Base-by-base conservation (phyloP, 441 rosid genomes). In the Mallotus repandus region DNA sequence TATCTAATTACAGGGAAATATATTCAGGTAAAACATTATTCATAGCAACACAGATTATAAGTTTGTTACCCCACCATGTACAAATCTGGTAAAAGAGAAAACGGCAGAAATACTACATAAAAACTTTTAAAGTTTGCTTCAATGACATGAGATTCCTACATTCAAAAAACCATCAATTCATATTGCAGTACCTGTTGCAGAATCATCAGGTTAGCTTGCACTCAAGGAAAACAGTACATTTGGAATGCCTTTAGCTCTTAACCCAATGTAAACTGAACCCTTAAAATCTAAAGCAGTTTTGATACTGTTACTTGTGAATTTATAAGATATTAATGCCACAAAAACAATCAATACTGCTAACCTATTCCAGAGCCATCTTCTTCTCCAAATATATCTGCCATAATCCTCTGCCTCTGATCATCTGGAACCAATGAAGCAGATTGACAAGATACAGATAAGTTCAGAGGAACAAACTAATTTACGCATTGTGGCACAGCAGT, bases 331-430 rank as follows among this genome's bases (percentile, higher is more conserved):
- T 65, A 18, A 13, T 38, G 19, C 19, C 35, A 64, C 43, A 22
- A 32, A 1, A 9, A 45, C 29, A 56, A 52, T 7, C 19, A 49
- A 19, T 19, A 66, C 18, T 5, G 13, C 66, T 32, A 49, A 74
- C 77, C 68, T 58, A 35, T 56, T 66, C 38, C 13, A 65, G 45
- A 19, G 38, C 43, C 63, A 50, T 74, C 71, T 66, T 66, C 77
- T 66, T 74, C 66, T 66, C 77, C 66, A 66, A 74, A 74, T 57
- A 66, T 66, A 46, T 49, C 71, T 46, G 59, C 71, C 58, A 74
- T 66, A 54, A 59, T 48, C 58, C 58, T 66, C 11, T 29, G 2
- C 52, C 55, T 49, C 32, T 32, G 52, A 52, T 46, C 11, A 19
- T 32, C 52, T 74, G 59, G 57, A 5, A 58, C 9, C 32, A 66